Evolutionary conservation across 495 filamentous ascomycete genomes (phyloP).

Genomic region (Xylaria palmicola): DNA sequence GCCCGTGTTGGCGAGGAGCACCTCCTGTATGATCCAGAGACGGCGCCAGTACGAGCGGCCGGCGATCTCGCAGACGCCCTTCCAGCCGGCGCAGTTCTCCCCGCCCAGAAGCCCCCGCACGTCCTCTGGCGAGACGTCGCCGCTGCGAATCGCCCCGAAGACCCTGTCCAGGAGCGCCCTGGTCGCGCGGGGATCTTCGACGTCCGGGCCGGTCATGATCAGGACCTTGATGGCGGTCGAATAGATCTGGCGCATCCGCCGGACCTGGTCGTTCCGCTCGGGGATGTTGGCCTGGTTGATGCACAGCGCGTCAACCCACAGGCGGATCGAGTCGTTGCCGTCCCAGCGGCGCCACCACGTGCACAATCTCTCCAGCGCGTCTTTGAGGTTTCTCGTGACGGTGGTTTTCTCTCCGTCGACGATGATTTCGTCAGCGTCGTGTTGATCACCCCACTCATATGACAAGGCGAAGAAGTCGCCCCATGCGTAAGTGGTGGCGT

Average conservation of each 20-base stretch:
- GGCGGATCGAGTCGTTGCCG: background rate
- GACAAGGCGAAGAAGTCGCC: too few species aligned
- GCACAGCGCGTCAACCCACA: slow-evolving; percentile 5
- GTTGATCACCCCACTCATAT: too few species aligned
- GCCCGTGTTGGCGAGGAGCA: slow-evolving; percentile 1
- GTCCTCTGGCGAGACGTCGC: background rate
- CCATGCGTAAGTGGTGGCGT: background rate
- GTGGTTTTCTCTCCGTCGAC: background rate
- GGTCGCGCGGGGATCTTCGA: background rate
- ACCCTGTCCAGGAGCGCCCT: background rate
- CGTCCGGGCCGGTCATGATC: background rate
- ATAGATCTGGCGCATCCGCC: background rate
- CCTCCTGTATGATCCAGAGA: slow-evolving; percentile 15
- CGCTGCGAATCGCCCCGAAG: background rate
- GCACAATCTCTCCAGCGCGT: background rate
- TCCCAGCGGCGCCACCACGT: background rate
- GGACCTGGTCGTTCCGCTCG: background rate
- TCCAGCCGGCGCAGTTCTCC: background rate
- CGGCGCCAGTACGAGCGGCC: slow-evolving; percentile 11
- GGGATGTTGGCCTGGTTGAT: background rate
- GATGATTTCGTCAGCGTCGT: background rate
- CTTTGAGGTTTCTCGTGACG: background rate
- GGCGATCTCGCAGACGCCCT: background rate
- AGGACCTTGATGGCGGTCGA: background rate
- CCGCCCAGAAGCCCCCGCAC: background rate